Conservation (phyloP, 176 grass and related monocot genomes). For the Urochloa ruziziensis region DNA sequence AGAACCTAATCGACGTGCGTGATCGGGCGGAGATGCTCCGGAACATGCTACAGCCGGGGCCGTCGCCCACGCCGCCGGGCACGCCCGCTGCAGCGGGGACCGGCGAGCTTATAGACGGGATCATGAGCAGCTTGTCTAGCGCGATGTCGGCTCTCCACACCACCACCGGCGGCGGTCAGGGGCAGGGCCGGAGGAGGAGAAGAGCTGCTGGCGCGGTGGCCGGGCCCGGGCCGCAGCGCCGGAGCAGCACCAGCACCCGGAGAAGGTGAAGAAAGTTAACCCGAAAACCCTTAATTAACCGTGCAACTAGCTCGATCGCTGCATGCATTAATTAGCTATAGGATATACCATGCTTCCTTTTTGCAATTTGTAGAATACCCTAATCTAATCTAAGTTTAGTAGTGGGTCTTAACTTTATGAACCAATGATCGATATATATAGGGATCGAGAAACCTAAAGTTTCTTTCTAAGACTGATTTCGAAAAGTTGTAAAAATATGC, state of each 20-base stretch:
- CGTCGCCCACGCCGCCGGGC: background rate
- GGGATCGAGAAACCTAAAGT: background rate
- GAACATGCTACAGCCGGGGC: conserved; percentile 22
- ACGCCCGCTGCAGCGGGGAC: background rate
- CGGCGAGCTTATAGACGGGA: conserved; percentile 31
- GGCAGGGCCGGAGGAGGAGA: conserved; percentile 5
- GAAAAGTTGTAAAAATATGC: no score
- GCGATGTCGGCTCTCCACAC: conserved; percentile 20
- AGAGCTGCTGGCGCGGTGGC: background rate
- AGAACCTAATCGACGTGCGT: conserved; percentile 19
- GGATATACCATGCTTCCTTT: background rate
- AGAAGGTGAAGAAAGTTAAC: conserved; percentile 50
- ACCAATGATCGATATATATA: conserved; percentile 29
- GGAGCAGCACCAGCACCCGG: conserved; percentile 22
- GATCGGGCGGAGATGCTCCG: conserved; percentile 28
- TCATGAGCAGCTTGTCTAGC: conserved; percentile 41
- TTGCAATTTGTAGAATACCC: background rate
- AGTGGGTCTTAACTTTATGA: conserved; percentile 24
- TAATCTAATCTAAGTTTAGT: background rate
- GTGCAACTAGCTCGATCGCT: background rate
- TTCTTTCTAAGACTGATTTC: background rate
- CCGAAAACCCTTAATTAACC: conserved; percentile 3
- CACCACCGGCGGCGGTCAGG: background rate
- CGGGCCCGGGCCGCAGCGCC: conserved; percentile 9
- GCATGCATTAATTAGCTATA: background rate